Base-by-base conservation (phyloP, 345 rosid genomes). In the Melastoma malabathricum region DNA sequence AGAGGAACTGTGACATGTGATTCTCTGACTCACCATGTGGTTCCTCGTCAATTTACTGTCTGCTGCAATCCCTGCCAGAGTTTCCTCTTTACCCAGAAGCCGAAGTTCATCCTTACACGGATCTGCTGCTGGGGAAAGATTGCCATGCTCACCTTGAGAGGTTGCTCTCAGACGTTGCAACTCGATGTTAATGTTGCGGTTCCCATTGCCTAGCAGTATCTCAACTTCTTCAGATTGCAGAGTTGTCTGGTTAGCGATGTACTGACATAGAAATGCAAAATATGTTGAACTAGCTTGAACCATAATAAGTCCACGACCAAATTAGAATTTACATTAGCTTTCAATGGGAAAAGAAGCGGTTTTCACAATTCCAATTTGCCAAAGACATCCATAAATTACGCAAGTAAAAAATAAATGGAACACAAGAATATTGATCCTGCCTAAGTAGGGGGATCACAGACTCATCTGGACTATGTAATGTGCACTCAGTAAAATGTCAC, bases 191-290 rank as follows among this genome's bases (percentile, higher is more conserved):
- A 63, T 44, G 15, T 59, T 59, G 50, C 61, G 61, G 56, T 52
- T 71, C 63, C 70, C 75, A 57, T 72, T 74, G 51, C 70, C 77
- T 56, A 65, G 43, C 60, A 68, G 63, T 56, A 90, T 72, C 48
- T 90, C 94, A 56, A 90, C 67, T 70, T 90, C 86, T 57, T 82
- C 87, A 55, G 76, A 68, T 64, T 64, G 81, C 70, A 80, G 64
- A 51, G 75, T 50, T 46, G 76, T 80, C 59, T 82, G 77, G 55
- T 64, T 68, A 57, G 96, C 95, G 61, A 90, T 73, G 60, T 76
- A 82, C 96, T 90, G 65, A n/a, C n/a, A 18, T 45, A 50, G 20
- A 65, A 47, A 60, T 14, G 56, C 29, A 46, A 38, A 13, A 12
- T 12, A 7, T 34, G 12, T 34, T 34, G 8, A 51, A 51, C 22